phyloP scores from a whole-genome alignment of 2,329 filamentous ascomycete species.

The Monilinia fructigena region DNA sequence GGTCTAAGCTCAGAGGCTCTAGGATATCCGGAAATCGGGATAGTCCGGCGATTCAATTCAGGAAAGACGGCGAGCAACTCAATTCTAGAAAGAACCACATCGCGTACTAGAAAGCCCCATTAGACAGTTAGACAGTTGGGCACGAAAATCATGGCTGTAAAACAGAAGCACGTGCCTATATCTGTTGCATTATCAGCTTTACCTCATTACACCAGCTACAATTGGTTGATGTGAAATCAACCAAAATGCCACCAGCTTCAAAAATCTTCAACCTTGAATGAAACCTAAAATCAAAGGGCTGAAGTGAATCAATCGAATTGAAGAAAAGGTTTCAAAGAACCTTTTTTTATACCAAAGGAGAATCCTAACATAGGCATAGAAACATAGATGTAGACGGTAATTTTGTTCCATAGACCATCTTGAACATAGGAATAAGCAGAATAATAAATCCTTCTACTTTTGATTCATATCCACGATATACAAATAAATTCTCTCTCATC shows the following conservation, averaged over 20 bases:
- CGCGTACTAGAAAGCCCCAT: not conserved
- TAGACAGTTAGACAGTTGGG: not conserved
- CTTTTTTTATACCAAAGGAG: not conserved
- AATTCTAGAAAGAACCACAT: not conserved
- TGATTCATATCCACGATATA: slow-evolving; percentile 3
- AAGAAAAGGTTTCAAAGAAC: not conserved
- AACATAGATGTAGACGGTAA: not conserved
- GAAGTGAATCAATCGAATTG: not conserved
- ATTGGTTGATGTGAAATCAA: not conserved
- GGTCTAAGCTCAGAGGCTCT: not conserved
- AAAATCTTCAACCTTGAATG: not conserved
- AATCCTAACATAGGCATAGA: not conserved
- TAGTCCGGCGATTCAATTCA: not conserved
- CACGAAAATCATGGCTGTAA: not conserved
- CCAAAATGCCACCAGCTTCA: not conserved
- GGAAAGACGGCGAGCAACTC: not conserved
- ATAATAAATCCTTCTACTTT: not conserved
- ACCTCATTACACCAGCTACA: not conserved
- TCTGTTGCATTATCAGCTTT: not conserved
- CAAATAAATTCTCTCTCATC: not conserved
- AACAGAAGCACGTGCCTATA: slow-evolving; percentile 16
- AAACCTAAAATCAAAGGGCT: not conserved
- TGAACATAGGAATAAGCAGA: not conserved
- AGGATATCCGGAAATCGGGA: not conserved
- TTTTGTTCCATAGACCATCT: not conserved